Percentiles rank a stretch among this genome's conserved stretches.
These are phyloP conservation scores for Andrographis paniculata DNA, from an alignment of 305 asterid species.

Conservation along the genomic window DNA sequence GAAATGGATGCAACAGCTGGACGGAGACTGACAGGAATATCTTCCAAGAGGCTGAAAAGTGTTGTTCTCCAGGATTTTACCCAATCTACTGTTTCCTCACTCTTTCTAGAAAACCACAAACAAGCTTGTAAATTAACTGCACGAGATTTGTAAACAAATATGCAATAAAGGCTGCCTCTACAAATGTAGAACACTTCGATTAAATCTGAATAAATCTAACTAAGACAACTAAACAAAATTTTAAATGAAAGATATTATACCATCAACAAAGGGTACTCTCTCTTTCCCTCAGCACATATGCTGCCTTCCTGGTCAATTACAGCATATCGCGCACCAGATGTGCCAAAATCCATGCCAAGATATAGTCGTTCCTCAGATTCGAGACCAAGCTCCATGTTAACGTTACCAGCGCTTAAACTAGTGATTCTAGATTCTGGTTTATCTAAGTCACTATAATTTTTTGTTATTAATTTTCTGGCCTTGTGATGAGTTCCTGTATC, in stretches of 20 bases:
- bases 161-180: neutral
- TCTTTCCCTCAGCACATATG: slow-evolving; percentile 64
- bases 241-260: slow-evolving; percentile 29
- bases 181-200: no score
- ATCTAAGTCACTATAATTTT: slow-evolving; percentile 14
- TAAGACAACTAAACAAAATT: no score
- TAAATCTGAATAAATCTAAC: no score
- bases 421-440: slow-evolving; percentile 24
- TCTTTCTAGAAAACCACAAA: slow-evolving; percentile 67
- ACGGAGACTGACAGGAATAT: slow-evolving; percentile 61
- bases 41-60: slow-evolving; percentile 72
- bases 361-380: slow-evolving; percentile 42
- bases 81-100: slow-evolving; percentile 74
- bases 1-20: slow-evolving; percentile 52
- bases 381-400: slow-evolving; percentile 19
- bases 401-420: slow-evolving; percentile 24
- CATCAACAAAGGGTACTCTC: slow-evolving; percentile 63
- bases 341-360: slow-evolving; percentile 96
- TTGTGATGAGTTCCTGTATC: slow-evolving; percentile 17
- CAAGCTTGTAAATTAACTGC: slow-evolving; percentile 27
- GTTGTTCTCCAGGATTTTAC: slow-evolving; percentile 70
- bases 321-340: slow-evolving; percentile 88
- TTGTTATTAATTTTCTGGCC: slow-evolving; percentile 22
- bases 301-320: slow-evolving; percentile 51
- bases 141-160: slow-evolving; percentile 6